phyloP scores from a whole-genome alignment of 1,284 basidiomycete species.

The Microbotryum violaceum region DNA sequence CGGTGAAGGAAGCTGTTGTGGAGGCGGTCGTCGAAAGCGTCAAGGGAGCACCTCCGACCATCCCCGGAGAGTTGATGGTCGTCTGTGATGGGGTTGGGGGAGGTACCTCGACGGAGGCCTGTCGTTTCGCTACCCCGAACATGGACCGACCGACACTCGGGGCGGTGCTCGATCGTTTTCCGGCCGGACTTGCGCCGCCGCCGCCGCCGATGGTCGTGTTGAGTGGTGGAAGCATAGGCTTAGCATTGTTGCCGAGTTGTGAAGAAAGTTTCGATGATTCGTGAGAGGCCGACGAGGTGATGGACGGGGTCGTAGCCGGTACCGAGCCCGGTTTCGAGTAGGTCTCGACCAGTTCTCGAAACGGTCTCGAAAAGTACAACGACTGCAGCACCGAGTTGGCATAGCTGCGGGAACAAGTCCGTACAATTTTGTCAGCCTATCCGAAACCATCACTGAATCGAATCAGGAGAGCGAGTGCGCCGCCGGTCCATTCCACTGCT shows the following conservation, averaged over 20 bases:
- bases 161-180: too few relatives aligned
- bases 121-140: too few relatives aligned
- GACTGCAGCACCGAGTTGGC: constrained; percentile 96
- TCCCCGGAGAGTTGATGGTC: too few relatives aligned
- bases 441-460: not conserved
- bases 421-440: not conserved
- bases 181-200: too few relatives aligned
- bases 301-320: not conserved
- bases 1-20: constrained; percentile 17
- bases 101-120: too few relatives aligned
- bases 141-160: too few relatives aligned
- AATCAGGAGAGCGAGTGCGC: not conserved
- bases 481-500: not conserved
- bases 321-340: constrained; percentile 42
- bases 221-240: not conserved
- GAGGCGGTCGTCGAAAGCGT: constrained; percentile 12
- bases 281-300: constrained; percentile 4
- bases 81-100: too few relatives aligned
- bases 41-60: constrained; percentile 8
- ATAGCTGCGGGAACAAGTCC: constrained; percentile 55
- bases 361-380: constrained; percentile 79
- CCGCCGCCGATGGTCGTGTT: not conserved
- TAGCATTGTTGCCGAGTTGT: not conserved
- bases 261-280: constrained; percentile 2
- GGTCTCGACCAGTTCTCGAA: constrained; percentile 63